Evolutionary conservation across 2,329 filamentous ascomycete genomes (phyloP).

Genomic region (Cladosporium sp.): DNA sequence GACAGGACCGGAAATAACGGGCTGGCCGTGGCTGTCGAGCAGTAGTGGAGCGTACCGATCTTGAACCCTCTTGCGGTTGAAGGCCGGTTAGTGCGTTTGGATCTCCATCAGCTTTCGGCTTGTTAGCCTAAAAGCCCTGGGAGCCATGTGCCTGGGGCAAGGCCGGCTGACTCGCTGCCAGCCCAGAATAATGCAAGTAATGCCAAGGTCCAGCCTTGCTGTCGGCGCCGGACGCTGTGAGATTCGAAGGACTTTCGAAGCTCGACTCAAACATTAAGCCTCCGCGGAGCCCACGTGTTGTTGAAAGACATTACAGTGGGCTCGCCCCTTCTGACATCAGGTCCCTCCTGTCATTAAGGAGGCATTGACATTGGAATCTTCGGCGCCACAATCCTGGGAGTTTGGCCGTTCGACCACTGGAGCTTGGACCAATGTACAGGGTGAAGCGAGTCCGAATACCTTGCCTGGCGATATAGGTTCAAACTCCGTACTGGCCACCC

Average conservation of each 20-base stretch:
- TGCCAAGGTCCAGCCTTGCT: slow-evolving; percentile 12
- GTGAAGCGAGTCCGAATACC: neutral
- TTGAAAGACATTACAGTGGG: neutral
- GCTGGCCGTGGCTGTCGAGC: slow-evolving; percentile 1
- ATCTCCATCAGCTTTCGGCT: neutral
- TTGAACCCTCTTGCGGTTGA: slow-evolving; percentile 15
- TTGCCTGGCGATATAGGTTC: neutral
- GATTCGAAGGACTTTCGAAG: neutral
- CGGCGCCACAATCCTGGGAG: neutral
- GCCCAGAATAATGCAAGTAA: neutral
- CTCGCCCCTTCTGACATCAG: neutral
- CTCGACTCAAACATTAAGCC: neutral
- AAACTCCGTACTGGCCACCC: too few relatives aligned
- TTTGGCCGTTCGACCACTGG: neutral
- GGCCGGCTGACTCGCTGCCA: neutral
- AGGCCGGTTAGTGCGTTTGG: slow-evolving; percentile 5
- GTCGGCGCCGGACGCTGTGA: neutral
- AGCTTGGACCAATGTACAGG: neutral
- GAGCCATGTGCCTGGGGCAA: neutral
- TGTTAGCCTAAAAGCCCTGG: slow-evolving; percentile 10
- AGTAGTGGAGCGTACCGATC: slow-evolving; percentile 10
- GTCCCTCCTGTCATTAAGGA: neutral
- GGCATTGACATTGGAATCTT: neutral
- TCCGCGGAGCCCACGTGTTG: neutral
- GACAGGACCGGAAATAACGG: neutral